Evolutionary conservation across 2,329 filamentous ascomycete species (phyloP).

Genomic region (Diaporthe nobilis): DNA sequence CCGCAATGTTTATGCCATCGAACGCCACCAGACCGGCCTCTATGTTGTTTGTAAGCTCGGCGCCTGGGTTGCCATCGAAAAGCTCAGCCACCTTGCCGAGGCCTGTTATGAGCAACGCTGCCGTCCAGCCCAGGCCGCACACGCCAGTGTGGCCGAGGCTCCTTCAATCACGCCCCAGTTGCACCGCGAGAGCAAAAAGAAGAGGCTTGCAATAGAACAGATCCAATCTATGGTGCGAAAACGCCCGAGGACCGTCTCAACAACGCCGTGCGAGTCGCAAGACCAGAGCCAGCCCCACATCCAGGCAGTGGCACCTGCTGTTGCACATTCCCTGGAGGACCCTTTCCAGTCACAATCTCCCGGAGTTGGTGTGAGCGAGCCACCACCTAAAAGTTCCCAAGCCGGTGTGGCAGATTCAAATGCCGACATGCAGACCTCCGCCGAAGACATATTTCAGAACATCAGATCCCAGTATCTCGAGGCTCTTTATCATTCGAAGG

Average conservation of each 20-base stretch:
- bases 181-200: constrained; percentile 67
- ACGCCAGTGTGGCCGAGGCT: constrained; percentile 39
- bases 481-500: constrained; percentile 74
- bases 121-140: constrained; percentile 43
- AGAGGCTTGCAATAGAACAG: constrained; percentile 72
- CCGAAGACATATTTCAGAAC: constrained; percentile 69
- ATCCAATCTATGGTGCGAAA: constrained; percentile 74
- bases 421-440: constrained; percentile 55
- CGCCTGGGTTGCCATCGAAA: constrained; percentile 73
- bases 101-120: constrained; percentile 56
- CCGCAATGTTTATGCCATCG: constrained; percentile 72
- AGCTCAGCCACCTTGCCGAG: constrained; percentile 66
- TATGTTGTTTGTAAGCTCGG: constrained; percentile 80
- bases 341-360: not conserved
- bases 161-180: constrained; percentile 60
- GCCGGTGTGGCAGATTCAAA: constrained; percentile 42
- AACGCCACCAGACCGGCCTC: constrained; percentile 71
- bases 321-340: constrained; percentile 21
- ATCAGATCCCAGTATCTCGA: constrained; percentile 72
- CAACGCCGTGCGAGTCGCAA: constrained; percentile 52
- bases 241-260: constrained; percentile 60
- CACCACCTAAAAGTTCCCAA: constrained; percentile 18
- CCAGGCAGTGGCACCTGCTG: not conserved
- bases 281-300: constrained; percentile 37
- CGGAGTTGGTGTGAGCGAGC: not conserved